Percentiles rank a stretch among this genome's conserved stretches.
These are phyloP conservation scores for Myxozyma mucilagina DNA, from an alignment of 805 yeast genomes.

Conservation along the genomic window DNA sequence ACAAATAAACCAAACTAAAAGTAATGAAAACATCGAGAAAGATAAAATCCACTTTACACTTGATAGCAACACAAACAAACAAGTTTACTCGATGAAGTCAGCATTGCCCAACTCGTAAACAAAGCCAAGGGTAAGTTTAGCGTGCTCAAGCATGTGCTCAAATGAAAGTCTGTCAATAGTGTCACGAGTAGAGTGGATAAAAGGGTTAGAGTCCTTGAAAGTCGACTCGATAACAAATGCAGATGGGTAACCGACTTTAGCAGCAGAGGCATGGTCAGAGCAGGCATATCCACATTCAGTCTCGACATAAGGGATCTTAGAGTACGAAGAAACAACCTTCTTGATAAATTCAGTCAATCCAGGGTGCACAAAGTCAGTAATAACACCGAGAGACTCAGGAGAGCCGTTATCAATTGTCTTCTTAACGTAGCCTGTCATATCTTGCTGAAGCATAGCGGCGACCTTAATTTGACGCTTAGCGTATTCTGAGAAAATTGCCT, in stretches of 20 bases:
- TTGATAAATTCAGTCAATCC: conserved; percentile 62
- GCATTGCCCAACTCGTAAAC: conserved; percentile 65
- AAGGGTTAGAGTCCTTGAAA: conserved; percentile 62
- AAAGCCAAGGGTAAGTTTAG: conserved; percentile 71
- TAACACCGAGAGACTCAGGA: conserved; percentile 75
- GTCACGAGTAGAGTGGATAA: conserved; percentile 75
- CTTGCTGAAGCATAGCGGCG: conserved; percentile 87
- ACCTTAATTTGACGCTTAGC: conserved; percentile 51
- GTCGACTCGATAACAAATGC: conserved; percentile 80
- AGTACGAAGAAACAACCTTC: conserved; percentile 59
- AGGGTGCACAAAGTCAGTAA: conserved; percentile 65
- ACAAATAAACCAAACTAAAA: background rate
- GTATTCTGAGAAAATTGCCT: conserved; percentile 68
- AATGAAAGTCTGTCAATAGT: conserved; percentile 78
- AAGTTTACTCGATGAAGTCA: conserved; percentile 30
- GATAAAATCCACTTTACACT: too few species aligned
- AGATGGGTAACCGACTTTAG: conserved; percentile 79
- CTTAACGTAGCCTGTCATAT: conserved; percentile 82
- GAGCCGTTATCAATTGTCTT: conserved; percentile 51
- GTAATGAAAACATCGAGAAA: background rate
- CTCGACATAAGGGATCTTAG: conserved; percentile 67
- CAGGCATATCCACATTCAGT: conserved; percentile 90
- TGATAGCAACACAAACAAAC: too few species aligned
- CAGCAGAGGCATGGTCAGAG: conserved; percentile 88
- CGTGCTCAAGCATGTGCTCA: conserved; percentile 77